Evolutionary conservation across 2,329 filamentous ascomycete genomes (phyloP), one percentile per base, ranked within the genome.

Genomic region (Aspergillus felis): DNA sequence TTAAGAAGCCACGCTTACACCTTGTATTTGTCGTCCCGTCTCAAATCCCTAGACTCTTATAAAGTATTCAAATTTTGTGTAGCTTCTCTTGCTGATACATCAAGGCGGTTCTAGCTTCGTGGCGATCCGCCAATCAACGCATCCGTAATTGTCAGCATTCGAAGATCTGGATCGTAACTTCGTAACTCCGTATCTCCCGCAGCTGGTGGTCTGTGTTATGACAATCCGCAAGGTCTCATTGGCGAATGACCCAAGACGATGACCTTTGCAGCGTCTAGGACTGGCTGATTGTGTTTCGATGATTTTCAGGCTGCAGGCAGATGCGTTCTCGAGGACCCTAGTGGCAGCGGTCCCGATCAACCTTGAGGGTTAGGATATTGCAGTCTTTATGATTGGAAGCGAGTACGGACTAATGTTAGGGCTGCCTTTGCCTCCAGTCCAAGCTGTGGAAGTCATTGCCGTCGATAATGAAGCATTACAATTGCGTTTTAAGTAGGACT

Each of bases 41-140:
- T 47, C 20, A 27, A 24, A 47, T 47, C 44, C 22, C 44, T 14
- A 17, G 10, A 24, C 14, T n/a, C 14, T 47, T 47, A 47, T 47
- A 47, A 27, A 4, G 22, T 27, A 12, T 24, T 24, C n/a, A 12
- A 3, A 14, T 47, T 27, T 2, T 47, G 24, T 47, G 44, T 7
- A 25, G n/a, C 12, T 7, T 14, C 24, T 24, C 44, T 47, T 14
- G n/a, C 44, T 24, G 20, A 25, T 17, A 47, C 22, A 24, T 17
- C 44, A 25, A 47, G 14, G 44, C 9, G 42, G 17, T 46, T 46
- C n/a, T 9, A 46, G 42, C 8, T 22, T 14, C 17, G 44, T 8
- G 22, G 10, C 4, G 27, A 50, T 29, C 28, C 9, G 8, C 59
- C 59, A 61, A 57, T 61, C 53, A 61, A 42, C 50, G 20, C 25